Conservation (phyloP, 176 grass and related monocot genomes). For the Microstegium vimineum region DNA sequence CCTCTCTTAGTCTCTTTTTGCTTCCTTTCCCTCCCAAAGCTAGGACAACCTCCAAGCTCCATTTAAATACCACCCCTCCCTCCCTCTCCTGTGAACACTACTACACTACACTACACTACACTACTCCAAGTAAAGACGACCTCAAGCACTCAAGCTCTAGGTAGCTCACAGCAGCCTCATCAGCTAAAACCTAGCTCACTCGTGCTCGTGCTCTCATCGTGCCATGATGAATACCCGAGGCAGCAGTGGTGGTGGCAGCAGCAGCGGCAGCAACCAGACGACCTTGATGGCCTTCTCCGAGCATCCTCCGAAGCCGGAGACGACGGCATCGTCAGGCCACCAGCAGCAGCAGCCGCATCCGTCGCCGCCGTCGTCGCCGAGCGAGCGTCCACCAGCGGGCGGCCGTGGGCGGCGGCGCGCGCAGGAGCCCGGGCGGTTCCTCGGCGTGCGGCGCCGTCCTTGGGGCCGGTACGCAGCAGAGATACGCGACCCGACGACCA, state of each 20-base stretch:
- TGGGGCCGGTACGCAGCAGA: conserved; percentile 97
- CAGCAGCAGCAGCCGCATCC: neutral
- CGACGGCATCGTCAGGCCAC: neutral
- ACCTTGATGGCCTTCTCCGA: conserved; percentile 58
- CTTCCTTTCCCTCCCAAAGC: conserved; percentile 27
- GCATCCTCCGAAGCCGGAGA: conserved; percentile 35
- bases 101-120: conserved; percentile 25
- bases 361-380: conserved; percentile 50
- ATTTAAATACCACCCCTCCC: conserved; percentile 58
- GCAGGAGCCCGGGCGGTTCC: conserved; percentile 87
- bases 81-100: conserved; percentile 29
- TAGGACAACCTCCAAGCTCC: conserved; percentile 23
- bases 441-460: conserved; percentile 78
- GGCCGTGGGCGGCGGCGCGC: conserved; percentile 42
- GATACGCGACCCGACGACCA: conserved; percentile 94
- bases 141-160: conserved; percentile 13
- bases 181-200: neutral
- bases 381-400: conserved; percentile 25
- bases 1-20: too few species aligned
- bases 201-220: neutral
- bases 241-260: conserved; percentile 26
- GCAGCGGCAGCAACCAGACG: neutral
- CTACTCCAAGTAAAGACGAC: conserved; percentile 30
- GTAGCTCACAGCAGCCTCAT: neutral
- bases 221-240: conserved; percentile 32